Base-by-base conservation (phyloP, 495 filamentous ascomycete genomes). In the Amniculicola lignicola region DNA sequence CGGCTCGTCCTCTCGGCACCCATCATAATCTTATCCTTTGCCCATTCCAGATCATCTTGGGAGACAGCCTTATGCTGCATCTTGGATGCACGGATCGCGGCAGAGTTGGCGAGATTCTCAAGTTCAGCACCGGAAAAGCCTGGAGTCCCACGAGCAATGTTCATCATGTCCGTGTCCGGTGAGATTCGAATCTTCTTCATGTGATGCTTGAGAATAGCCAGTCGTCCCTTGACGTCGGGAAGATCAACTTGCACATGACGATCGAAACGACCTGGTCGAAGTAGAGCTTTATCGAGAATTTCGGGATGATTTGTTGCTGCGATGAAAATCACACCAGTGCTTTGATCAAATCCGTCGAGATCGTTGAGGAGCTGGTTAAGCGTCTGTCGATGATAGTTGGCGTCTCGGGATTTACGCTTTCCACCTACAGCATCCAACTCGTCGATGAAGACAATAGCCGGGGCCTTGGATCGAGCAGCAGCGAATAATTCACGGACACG, bases 301-400 rank as follows among this genome's bases (percentile, higher is more conserved):
- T 96, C 82, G 18, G 94, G 93, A 67, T 95, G 96, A 70, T 98
- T 98, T 48, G 93, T 98, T 0, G 93, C 93, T 33, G 83, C 93
- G 44, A 98, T 81, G 64, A 98, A 89, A 66, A 98, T 95, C 35
- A 98, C 91, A 57, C 90, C 88, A 40, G 83, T 93, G 61, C 85
- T 88, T 67, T 95, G 92, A 19, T 92, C 89, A 68, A 98, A 98
- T 43, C 93, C 93, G 65, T 98, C 93, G 31, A 98, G 82, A 66
- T 98, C 94, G n/a, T 93, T 96, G 15, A 98, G 82, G 33, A 98
- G 81, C 71, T 98, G 94, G 66, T 98, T 98, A 59, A 98, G 78
- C 0, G 93, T 97, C 67, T 98, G 93, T 65, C 95, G 95, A 28
- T 89, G 88, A 65, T 98, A 96, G n/a, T 89, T 87, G 0, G 90